Evolutionary conservation across 768 basidiomycete species (phyloP).

Genomic region (Termitomyces bulborhizus): DNA sequence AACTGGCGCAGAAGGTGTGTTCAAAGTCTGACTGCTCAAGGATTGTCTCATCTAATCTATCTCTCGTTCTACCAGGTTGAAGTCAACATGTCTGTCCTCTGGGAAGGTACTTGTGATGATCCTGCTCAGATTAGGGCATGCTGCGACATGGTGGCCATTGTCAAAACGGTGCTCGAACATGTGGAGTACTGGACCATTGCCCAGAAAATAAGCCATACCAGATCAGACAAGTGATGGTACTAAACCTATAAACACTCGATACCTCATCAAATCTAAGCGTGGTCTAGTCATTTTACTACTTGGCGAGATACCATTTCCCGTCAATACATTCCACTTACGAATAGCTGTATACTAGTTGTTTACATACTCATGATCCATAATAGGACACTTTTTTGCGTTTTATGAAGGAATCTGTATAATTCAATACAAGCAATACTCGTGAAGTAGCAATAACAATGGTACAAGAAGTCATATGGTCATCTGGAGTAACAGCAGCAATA

Average conservation of each 20-base stretch:
- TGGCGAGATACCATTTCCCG: neutral
- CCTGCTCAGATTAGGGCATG: constrained; percentile 37
- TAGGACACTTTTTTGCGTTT: neutral
- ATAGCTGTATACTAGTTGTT: neutral
- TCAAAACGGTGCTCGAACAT: constrained; percentile 35
- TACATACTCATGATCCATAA: neutral
- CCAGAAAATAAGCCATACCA: constrained; percentile 21
- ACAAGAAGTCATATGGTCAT: neutral
- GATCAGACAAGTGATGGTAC: constrained; percentile 5
- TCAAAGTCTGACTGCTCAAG: neutral
- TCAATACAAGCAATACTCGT: neutral
- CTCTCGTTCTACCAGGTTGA: constrained; percentile 28
- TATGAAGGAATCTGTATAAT: neutral
- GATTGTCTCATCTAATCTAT: constrained; percentile 4
- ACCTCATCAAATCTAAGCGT: neutral
- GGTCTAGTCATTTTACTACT: too few species aligned
- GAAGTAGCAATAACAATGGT: neutral
- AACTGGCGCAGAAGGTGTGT: constrained; percentile 52
- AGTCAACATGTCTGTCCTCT: constrained; percentile 52
- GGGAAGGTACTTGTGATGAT: constrained; percentile 49
- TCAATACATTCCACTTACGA: neutral
- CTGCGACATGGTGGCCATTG: constrained; percentile 29
- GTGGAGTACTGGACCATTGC: constrained; percentile 39
- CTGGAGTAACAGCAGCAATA: neutral
- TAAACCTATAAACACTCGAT: neutral